These are phyloP conservation scores for Talaromyces islandicus DNA, from an alignment of 2,329 filamentous ascomycete species.

Conservation along the genomic window DNA sequence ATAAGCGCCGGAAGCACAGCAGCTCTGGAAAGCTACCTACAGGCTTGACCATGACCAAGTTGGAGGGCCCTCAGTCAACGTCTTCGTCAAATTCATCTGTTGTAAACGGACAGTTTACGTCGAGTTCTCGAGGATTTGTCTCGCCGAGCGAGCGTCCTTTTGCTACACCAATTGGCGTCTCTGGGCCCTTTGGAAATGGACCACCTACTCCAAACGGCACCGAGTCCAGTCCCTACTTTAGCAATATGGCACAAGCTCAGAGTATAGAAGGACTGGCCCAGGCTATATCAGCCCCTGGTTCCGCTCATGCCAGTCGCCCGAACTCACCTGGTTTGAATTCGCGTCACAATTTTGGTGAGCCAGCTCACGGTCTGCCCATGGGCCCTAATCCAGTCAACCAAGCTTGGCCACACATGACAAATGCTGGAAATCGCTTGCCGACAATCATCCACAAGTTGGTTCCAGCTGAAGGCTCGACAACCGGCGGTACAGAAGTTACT, in stretches of 20 bases:
- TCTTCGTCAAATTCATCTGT: slow-evolving; percentile 32
- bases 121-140: slow-evolving; percentile 29
- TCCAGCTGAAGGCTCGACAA: slow-evolving; percentile 72
- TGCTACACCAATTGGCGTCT: slow-evolving; percentile 36
- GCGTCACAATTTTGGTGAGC: slow-evolving; percentile 38
- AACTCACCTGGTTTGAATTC: slow-evolving; percentile 50
- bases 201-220: slow-evolving; percentile 63
- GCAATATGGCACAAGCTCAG: slow-evolving; percentile 52
- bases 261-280: slow-evolving; percentile 61
- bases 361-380: slow-evolving; percentile 21
- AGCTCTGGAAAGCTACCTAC: slow-evolving; percentile 63
- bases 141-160: slow-evolving; percentile 43
- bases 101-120: slow-evolving; percentile 34
- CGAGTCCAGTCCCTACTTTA: slow-evolving; percentile 55
- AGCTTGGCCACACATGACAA: slow-evolving; percentile 48
- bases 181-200: slow-evolving; percentile 49
- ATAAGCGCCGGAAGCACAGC: slow-evolving; percentile 79
- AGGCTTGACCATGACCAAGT: slow-evolving; percentile 72
- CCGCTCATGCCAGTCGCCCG: slow-evolving; percentile 70
- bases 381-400: slow-evolving; percentile 44
- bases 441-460: slow-evolving; percentile 76
- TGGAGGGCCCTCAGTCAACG: slow-evolving; percentile 54
- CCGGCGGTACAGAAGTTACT: slow-evolving; percentile 81
- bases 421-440: slow-evolving; percentile 47
- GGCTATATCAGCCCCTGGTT: slow-evolving; percentile 65